These are phyloP conservation scores for Ceratobasidium sp. DNA, from an alignment of 1,284 basidiomycete genomes.

Conservation along the genomic window DNA sequence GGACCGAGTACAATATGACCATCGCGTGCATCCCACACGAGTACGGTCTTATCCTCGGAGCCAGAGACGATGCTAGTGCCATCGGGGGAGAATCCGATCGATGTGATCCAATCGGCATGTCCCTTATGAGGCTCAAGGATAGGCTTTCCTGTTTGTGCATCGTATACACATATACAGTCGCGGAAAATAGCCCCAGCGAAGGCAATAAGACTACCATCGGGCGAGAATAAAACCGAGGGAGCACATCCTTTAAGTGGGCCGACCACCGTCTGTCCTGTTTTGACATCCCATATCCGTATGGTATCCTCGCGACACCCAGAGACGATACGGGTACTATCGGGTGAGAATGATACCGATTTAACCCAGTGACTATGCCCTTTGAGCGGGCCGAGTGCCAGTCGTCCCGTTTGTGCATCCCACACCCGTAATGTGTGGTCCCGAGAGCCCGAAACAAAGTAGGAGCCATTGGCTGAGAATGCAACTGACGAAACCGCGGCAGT, in stretches of 20 bases:
- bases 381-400: neutral
- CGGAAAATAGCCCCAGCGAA: too few species aligned
- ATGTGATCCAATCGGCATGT: neutral
- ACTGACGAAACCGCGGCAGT: neutral
- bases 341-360: neutral
- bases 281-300: neutral
- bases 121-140: neutral
- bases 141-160: conserved; percentile 2
- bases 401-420: neutral
- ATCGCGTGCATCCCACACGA: neutral
- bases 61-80: neutral
- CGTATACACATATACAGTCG: too few species aligned
- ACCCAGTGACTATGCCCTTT: neutral
- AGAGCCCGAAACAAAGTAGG: too few species aligned
- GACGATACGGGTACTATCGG: neutral
- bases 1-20: neutral
- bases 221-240: conserved; percentile 10
- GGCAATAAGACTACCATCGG: conserved; percentile 2
- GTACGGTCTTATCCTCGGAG: conserved; percentile 8
- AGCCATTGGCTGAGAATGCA: neutral
- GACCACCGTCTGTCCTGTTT: neutral
- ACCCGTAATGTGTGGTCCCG: neutral
- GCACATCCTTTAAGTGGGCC: conserved; percentile 3
- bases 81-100: conserved; percentile 24
- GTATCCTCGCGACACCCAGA: neutral